Percentiles rank a stretch among this genome's conserved stretches.
Evolutionary conservation across 1,139 yeast genomes (phyloP).

Genomic region (Yamadazyma pseudoaaseri): DNA sequence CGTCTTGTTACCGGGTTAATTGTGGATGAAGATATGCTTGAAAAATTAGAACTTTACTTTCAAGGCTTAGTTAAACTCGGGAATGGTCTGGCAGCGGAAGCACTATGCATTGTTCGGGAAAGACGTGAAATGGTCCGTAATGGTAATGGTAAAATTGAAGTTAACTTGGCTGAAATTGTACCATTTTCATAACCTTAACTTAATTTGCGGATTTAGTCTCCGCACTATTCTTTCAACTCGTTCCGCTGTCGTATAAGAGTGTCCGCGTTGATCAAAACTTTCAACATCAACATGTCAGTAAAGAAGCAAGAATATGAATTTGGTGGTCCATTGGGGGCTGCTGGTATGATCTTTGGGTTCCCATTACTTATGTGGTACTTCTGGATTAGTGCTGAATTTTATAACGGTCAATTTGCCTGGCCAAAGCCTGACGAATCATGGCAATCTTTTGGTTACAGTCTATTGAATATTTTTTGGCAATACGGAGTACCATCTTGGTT

Average conservation of each 20-base stretch:
- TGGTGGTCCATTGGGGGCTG: conserved; percentile 91
- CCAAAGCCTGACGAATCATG: conserved; percentile 64
- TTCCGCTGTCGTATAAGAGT: no score
- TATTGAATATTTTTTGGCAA: conserved; percentile 45
- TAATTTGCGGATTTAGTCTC: no score
- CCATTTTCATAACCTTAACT: conserved; percentile 25
- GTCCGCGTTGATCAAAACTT: no score
- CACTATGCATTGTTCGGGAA: conserved; percentile 13
- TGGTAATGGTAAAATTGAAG: conserved; percentile 7
- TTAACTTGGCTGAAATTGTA: conserved; percentile 21
- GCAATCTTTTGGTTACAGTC: conserved; percentile 48
- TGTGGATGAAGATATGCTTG: conserved; percentile 27
- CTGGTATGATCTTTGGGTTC: conserved; percentile 91
- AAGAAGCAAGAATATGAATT: conserved; percentile 68
- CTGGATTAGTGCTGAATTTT: conserved; percentile 89
- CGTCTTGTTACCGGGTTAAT: conserved; percentile 25
- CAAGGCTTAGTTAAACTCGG: conserved; percentile 37
- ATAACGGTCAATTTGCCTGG: conserved; percentile 68
- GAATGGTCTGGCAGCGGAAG: conserved; percentile 35
- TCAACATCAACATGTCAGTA: not conserved
- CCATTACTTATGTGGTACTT: conserved; percentile 94
- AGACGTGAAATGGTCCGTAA: conserved; percentile 10
- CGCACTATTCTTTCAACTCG: no score
- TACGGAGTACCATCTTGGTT: conserved; percentile 68
- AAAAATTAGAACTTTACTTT: conserved; percentile 33